These are phyloP conservation scores for Chamaecrista fasciculata DNA, from an alignment of 306 rosid genomes.

Conservation along the genomic window DNA sequence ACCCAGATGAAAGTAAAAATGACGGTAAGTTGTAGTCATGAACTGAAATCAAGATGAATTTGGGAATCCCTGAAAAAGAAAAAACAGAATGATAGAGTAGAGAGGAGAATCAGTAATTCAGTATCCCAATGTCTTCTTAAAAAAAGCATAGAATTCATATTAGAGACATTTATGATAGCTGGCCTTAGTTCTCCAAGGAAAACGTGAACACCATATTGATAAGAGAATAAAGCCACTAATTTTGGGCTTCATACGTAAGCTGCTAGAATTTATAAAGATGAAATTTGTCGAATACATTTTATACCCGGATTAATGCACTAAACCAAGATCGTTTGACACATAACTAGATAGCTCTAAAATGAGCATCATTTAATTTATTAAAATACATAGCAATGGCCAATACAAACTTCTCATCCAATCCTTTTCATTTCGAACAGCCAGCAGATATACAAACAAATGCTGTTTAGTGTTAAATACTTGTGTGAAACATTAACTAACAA, in stretches of 20 bases:
- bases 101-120: constrained; percentile 2
- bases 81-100: background rate
- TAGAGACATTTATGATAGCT: constrained; percentile 2
- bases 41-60: constrained; percentile 85
- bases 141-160: background rate
- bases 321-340: background rate
- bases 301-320: background rate
- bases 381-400: background rate
- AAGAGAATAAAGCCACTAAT: background rate
- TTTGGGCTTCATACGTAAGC: background rate
- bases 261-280: background rate
- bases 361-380: background rate
- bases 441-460: background rate
- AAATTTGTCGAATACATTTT: constrained; percentile 2
- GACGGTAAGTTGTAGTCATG: constrained; percentile 87
- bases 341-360: background rate
- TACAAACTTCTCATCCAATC: constrained; percentile 12
- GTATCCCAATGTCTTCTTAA: background rate
- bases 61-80: constrained; percentile 78
- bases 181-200: background rate
- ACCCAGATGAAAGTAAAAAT: constrained; percentile 76
- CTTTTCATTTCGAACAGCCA: background rate
- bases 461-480: background rate
- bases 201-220: background rate
- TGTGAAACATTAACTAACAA: background rate